phyloP scores from a whole-genome alignment of 805 yeast species.

The Kuraishia hungarica region DNA sequence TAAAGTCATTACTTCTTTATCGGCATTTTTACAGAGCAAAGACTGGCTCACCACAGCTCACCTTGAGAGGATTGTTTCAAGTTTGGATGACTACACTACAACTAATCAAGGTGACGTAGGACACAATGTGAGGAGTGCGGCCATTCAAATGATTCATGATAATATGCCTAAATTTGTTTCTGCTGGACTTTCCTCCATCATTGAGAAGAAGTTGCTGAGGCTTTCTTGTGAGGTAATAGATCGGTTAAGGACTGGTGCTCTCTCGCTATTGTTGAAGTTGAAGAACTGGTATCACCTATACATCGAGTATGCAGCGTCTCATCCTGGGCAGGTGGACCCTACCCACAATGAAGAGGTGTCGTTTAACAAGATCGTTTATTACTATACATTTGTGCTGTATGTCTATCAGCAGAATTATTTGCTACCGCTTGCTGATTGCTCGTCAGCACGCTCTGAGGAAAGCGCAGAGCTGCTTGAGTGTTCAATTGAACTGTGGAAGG shows the following conservation, averaged over 20 bases:
- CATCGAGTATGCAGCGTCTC: not conserved
- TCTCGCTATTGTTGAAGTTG: constrained; percentile 24
- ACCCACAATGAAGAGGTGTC: constrained; percentile 6
- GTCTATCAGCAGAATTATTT: constrained; percentile 11
- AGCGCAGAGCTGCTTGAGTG: constrained; percentile 5
- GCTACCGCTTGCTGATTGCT: not conserved
- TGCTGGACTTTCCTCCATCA: constrained; percentile 5
- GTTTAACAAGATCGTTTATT: constrained; percentile 12
- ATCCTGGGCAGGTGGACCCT: not conserved
- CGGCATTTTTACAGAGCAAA: constrained; percentile 10
- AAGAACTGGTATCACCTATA: constrained; percentile 12
- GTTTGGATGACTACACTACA: constrained; percentile 68
- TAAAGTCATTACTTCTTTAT: constrained; percentile 15
- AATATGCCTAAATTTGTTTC: constrained; percentile 14
- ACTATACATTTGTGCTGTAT: constrained; percentile 19
- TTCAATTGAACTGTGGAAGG: constrained; percentile 42
- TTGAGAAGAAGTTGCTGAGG: constrained; percentile 35
- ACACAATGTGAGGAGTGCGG: constrained; percentile 50
- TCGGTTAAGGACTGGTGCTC: constrained; percentile 35
- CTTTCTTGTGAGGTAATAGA: constrained; percentile 59
- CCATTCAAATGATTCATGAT: constrained; percentile 29
- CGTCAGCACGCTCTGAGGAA: not conserved
- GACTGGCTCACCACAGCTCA: not conserved
- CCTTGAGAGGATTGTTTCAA: constrained; percentile 19
- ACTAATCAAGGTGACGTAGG: constrained; percentile 94